These are phyloP conservation scores for Xylaria grammica DNA, from an alignment of 495 filamentous ascomycete genomes.

Conservation along the genomic window DNA sequence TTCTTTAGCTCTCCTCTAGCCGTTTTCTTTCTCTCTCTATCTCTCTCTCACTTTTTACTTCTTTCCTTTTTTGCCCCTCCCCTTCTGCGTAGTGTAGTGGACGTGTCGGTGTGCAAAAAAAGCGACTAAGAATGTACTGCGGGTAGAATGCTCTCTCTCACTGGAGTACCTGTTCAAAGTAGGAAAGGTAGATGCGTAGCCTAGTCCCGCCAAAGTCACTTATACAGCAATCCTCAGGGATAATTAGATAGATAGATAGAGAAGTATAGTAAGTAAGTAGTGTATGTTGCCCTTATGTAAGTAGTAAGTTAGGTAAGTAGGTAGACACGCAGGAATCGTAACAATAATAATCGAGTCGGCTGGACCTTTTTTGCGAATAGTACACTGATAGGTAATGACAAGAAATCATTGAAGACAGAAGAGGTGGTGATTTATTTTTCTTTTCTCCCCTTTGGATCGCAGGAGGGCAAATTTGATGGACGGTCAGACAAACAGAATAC, in stretches of 20 bases:
- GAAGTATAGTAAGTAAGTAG: conserved; percentile 1
- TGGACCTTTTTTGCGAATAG: no score
- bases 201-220: neutral
- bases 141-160: neutral
- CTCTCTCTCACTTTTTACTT: no score
- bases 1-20: neutral
- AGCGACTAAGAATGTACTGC: neutral
- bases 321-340: no score
- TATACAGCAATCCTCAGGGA: no score
- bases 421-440: neutral
- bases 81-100: neutral
- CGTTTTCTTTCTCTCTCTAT: neutral
- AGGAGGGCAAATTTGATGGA: neutral
- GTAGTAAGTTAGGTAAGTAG: no score
- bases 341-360: no score
- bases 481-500: neutral
- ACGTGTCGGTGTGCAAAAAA: conserved; percentile 17
- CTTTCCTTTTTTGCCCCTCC: neutral
- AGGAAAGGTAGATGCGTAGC: neutral
- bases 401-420: neutral
- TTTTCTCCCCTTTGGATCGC: neutral
- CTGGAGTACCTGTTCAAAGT: neutral
- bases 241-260: no score
- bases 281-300: neutral
- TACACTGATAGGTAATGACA: neutral